A percentile compares a stretch with the other conserved stretches of the same genome.
Conservation (phyloP, 2,329 filamentous ascomycete genomes). For the Knoxdaviesia capensis region DNA sequence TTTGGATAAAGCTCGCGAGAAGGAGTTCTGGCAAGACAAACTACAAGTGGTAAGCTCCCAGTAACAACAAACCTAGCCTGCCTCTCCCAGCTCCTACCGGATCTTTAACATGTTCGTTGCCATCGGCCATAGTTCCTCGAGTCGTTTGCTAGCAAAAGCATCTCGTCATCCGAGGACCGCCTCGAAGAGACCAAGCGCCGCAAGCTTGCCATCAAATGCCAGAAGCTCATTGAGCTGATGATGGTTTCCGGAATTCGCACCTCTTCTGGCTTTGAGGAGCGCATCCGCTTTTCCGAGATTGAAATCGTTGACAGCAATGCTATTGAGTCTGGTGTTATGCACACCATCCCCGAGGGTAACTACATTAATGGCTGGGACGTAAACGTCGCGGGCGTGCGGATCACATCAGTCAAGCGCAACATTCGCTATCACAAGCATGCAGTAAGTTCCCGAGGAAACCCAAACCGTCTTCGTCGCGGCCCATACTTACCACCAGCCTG, state of each 20-base stretch:
- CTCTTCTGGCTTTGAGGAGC: slow-evolving; percentile 90
- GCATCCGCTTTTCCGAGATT: slow-evolving; percentile 89
- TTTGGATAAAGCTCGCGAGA: slow-evolving; percentile 86
- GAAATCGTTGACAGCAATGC: slow-evolving; percentile 89
- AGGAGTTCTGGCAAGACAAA: slow-evolving; percentile 99
- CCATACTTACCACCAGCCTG: background rate
- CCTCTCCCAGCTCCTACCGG: slow-evolving; percentile 2
- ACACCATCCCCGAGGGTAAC: slow-evolving; percentile 78
- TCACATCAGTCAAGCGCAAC: slow-evolving; percentile 63
- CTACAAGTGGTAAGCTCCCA: slow-evolving; percentile 60
- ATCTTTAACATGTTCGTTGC: background rate
- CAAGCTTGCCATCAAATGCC: slow-evolving; percentile 80
- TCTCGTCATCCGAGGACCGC: slow-evolving; percentile 89
- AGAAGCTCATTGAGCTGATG: slow-evolving; percentile 96
- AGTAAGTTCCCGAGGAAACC: slow-evolving; percentile 24
- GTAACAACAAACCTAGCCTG: slow-evolving; percentile 1
- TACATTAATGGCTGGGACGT: slow-evolving; percentile 93
- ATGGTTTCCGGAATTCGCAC: slow-evolving; percentile 97
- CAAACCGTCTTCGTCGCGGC: too few relatives aligned
- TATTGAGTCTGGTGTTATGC: slow-evolving; percentile 73
- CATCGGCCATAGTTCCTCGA: slow-evolving; percentile 54
- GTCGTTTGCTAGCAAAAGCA: slow-evolving; percentile 91
- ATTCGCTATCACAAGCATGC: slow-evolving; percentile 83
- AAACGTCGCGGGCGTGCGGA: slow-evolving; percentile 78
- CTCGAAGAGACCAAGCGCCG: slow-evolving; percentile 88